A percentile compares a stretch with the other conserved stretches of the same genome.
Conservation (phyloP, 2,329 filamentous ascomycete genomes). For the Aspergillus hortae region DNA sequence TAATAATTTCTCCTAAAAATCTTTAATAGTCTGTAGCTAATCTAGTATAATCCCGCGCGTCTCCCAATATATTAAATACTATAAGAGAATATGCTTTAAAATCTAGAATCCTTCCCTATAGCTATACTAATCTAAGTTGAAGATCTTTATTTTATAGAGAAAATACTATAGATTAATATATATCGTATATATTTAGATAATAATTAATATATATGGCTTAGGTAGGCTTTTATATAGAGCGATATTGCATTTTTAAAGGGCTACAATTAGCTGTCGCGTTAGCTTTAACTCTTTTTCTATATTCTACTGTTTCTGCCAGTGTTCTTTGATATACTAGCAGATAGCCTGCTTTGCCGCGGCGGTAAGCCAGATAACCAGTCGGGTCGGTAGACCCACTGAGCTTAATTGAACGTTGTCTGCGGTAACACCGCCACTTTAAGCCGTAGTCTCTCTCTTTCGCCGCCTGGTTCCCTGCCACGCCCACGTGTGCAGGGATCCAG, state of each 20-base stretch:
- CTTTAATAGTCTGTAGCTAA: too few species aligned
- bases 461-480: too few species aligned
- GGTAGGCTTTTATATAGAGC: background rate
- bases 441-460: too few species aligned
- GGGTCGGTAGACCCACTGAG: too few species aligned
- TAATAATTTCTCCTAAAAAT: background rate
- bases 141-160: constrained; percentile 10
- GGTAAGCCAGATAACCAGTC: too few species aligned
- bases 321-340: too few species aligned
- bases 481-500: too few species aligned
- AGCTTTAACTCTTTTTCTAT: too few species aligned
- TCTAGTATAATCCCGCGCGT: background rate
- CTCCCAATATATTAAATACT: background rate
- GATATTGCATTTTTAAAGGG: background rate
- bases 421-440: too few species aligned
- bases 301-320: too few species aligned
- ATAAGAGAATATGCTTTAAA: background rate
- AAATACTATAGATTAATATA: constrained; percentile 7
- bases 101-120: constrained; percentile 7
- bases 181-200: constrained; percentile 9
- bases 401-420: too few species aligned
- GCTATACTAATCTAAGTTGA: background rate
- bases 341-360: too few species aligned
- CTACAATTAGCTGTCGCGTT: background rate
- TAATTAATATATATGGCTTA: constrained; percentile 2